Base-by-base conservation (phyloP, 345 rosid genomes). In the Lepidium sativum region DNA sequence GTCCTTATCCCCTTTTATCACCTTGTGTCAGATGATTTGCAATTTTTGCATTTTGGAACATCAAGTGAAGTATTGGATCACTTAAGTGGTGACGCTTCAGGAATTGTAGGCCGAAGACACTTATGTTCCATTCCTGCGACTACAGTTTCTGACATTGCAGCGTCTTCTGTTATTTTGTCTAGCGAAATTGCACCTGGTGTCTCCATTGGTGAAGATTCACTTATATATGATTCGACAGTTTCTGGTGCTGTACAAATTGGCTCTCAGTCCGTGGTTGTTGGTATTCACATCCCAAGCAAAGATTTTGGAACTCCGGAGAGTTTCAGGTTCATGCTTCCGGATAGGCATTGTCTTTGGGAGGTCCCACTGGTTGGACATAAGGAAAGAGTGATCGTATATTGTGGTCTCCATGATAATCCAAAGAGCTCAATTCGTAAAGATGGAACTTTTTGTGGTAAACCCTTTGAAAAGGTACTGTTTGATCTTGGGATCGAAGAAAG, bases 341-440 rank as follows among this genome's bases (percentile, higher is more conserved):
- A 87, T 75, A 89, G 92, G 55, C 96, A 86, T 76, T 90, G 99
- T 81, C 84, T 94, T 50, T 90, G 99, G 99, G 99, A 94, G 84
- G 97, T 90, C 73, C 99, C 99, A 12, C 67, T 94, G 42, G 78
- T 81, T 35, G 92, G 85, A 72, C 75, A 79, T 57, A 74, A 76
- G 44, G 91, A 85, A 65, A 83, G 77, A 79, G 84, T 90, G 25
- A 43, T 94, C 29, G 96, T 88, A 45, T 94, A 81, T 40, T 88
- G 99, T 71, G 97, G 99, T 54, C 96, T 94, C 63, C 90, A 82
- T 73, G 99, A 94, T 77, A 94, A 94, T 70, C 97, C 99, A 37
- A 94, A 94, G 79, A 80, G 43, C 71, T 65, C 84, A 13, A 49
- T 83, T 65, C 41, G 74, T 14, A 83, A 65, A 67, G 84, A 77